A percentile compares a stretch with the other conserved stretches of the same genome.
Evolutionary conservation across 2,329 filamentous ascomycete genomes (phyloP).

Genomic region (Falciphora oryzae): DNA sequence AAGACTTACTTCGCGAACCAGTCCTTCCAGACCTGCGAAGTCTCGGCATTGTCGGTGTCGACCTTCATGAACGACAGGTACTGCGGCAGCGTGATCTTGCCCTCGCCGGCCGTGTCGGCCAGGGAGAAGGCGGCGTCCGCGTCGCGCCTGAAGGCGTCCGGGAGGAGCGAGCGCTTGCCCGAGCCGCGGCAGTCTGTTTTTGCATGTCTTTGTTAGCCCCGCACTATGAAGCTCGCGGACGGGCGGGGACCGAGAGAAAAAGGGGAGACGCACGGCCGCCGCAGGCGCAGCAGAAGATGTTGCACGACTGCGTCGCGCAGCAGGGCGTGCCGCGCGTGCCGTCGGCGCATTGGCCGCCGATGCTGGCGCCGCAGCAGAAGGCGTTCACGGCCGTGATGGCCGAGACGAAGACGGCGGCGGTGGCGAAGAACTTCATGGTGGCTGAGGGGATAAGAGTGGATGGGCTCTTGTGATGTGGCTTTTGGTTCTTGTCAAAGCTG

Average conservation of each 20-base stretch:
- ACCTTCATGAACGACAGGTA: constrained; percentile 10
- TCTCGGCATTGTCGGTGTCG: not conserved
- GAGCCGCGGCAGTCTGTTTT: constrained; percentile 6
- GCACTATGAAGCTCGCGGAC: too few species aligned
- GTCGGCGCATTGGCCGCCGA: constrained; percentile 5
- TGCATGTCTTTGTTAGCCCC: too few species aligned
- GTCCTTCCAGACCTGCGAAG: constrained; percentile 2
- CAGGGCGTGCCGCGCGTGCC: constrained; percentile 10
- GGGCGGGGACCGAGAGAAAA: too few species aligned
- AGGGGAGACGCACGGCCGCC: constrained; percentile 3
- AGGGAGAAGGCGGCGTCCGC: constrained; percentile 6
- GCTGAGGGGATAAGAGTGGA: not conserved
- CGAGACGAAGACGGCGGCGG: constrained; percentile 4
- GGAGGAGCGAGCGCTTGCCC: constrained; percentile 10
- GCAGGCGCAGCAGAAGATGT: constrained; percentile 11
- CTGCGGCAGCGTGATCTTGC: constrained; percentile 9
- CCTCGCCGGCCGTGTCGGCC: constrained; percentile 7
- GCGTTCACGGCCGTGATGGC: constrained; percentile 7
- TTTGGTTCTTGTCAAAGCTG: not conserved
- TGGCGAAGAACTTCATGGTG: constrained; percentile 9
- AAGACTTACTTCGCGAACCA: constrained; percentile 11
- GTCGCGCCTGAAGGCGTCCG: constrained; percentile 1
- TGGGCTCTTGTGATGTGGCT: not conserved
- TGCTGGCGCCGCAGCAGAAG: constrained; percentile 8
- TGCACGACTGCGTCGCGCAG: constrained; percentile 9